Evolutionary conservation across 140 eudicot species (phyloP).

Genomic region (Erigeron philadelphicus): DNA sequence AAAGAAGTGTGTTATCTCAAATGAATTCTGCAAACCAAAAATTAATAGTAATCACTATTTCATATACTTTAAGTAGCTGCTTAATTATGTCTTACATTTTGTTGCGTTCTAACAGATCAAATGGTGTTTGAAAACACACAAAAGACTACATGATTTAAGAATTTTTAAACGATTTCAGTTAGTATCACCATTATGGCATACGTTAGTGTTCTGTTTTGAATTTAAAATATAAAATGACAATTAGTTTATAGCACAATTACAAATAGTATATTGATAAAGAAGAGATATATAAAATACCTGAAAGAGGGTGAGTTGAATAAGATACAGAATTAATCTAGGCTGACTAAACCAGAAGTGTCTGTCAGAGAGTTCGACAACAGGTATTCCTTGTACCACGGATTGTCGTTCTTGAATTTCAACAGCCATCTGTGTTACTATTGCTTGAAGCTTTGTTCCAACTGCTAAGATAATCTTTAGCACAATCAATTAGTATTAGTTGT

Average conservation of each 20-base stretch:
- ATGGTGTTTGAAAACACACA: background rate
- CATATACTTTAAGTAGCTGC: too few relatives aligned
- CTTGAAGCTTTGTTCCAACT: slow-evolving; percentile 83
- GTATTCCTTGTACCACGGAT: slow-evolving; percentile 82
- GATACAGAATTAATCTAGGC: slow-evolving; percentile 59
- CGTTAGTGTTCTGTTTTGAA: background rate
- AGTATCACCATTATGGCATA: background rate
- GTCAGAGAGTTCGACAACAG: slow-evolving; percentile 77
- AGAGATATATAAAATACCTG: slow-evolving; percentile 38
- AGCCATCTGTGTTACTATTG: slow-evolving; percentile 65
- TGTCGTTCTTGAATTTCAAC: slow-evolving; percentile 85
- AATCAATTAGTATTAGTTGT: slow-evolving; percentile 14
- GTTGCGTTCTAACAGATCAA: background rate
- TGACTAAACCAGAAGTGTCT: slow-evolving; percentile 71
- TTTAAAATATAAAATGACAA: background rate
- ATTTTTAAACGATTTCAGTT: background rate
- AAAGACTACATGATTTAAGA: too few relatives aligned
- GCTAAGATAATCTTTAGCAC: slow-evolving; percentile 41
- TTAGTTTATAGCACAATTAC: background rate
- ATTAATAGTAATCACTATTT: background rate
- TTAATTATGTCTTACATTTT: background rate
- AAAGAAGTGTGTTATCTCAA: slow-evolving; percentile 84
- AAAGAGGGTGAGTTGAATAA: slow-evolving; percentile 80
- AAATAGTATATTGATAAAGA: background rate
- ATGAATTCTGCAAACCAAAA: slow-evolving; percentile 63